Percentiles rank a stretch among this genome's conserved stretches.
Conservation (phyloP, 2,329 filamentous ascomycete species). For the Neonectria coccinea region DNA sequence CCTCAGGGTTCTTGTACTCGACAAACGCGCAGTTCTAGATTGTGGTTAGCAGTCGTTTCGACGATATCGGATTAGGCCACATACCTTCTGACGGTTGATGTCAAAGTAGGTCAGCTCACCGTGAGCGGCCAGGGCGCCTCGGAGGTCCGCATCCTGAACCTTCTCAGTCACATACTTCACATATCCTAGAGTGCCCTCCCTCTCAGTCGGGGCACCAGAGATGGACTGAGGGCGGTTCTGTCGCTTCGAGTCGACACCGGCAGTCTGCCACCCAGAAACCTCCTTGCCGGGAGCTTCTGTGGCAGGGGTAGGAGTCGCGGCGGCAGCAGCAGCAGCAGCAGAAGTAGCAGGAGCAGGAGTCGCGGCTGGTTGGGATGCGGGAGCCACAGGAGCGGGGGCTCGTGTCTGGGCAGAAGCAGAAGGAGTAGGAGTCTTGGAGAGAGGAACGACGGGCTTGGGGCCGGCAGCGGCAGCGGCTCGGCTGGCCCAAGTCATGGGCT, state of each 20-base stretch:
- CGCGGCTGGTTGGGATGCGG: constrained; percentile 52
- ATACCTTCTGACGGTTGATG: constrained; percentile 85
- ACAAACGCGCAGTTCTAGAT: constrained; percentile 94
- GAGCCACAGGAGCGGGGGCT: constrained; percentile 58
- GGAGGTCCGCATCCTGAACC: constrained; percentile 80
- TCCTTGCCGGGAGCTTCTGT: constrained; percentile 64
- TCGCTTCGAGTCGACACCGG: constrained; percentile 84
- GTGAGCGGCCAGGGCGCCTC: constrained; percentile 75
- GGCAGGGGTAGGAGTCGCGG: constrained; percentile 56
- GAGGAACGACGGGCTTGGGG: constrained; percentile 64
- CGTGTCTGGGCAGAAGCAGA: constrained; percentile 62
- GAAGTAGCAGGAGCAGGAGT: constrained; percentile 55
- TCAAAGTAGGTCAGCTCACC: constrained; percentile 80
- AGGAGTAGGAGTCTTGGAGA: constrained; percentile 68
- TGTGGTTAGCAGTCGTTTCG: constrained; percentile 32
- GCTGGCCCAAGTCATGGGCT: constrained; percentile 82
- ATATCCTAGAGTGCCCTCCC: constrained; percentile 85
- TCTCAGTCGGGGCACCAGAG: constrained; percentile 70
- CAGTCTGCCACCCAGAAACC: constrained; percentile 81
- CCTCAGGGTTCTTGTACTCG: constrained; percentile 85
- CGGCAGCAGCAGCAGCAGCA: constrained; percentile 54
- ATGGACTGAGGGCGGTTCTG: constrained; percentile 80
- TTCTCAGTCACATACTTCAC: constrained; percentile 96
- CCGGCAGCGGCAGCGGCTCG: constrained; percentile 70
- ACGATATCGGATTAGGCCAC: constrained; percentile 33